Evolutionary conservation across 2,329 filamentous ascomycete genomes (phyloP), one percentile per base, ranked within the genome.

Genomic region (Colletotrichum plurivorum): DNA sequence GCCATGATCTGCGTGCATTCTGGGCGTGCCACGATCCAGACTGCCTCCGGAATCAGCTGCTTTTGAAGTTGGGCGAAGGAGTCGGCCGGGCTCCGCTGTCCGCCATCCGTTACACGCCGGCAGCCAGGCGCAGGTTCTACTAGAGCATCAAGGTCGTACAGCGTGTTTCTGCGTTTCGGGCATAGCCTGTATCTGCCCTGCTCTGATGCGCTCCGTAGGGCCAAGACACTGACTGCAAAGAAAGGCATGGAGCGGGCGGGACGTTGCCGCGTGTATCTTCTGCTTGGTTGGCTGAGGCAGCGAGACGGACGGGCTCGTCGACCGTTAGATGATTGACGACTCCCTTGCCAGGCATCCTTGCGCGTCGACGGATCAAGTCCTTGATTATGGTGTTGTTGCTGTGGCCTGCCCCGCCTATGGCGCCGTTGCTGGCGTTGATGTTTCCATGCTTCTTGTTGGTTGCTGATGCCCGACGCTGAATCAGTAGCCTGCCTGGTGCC

Each of bases 41-140:
- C 52, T 57, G 39, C 22, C 22, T 53, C 25, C 18, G 48, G 52
- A 63, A 63, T 53, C 59, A 67, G 64, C 59, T 67, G 64, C 64
- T 67, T 63, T 25, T 58, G 45, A 36, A 43, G 56, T 51, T 63
- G 64, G 58, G 31, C 52, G 25, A 57, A 36, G 59, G 64, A 63
- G 59, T 27, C 53, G 59, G 64, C 64, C 59, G 59, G 59, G 4
- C 36, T 67, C 65, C 53, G 41, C 57, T 10, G 41, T 20, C 18
- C 22, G 48, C 31, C 20, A 27, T 36, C 41, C 43, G 36, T n/a
- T n/a, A 20, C 43, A 45, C 49, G 59, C 59, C 39, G 59, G 36
- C 2, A 22, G n/a, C 36, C 6, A 54, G 25, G 31, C 36, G 46
- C 56, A 51, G n/a, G 22, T 13, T n/a, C 25, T 27, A 15, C 52